Conservation (phyloP, 768 basidiomycete species). For the Dentipellis fragilis region DNA sequence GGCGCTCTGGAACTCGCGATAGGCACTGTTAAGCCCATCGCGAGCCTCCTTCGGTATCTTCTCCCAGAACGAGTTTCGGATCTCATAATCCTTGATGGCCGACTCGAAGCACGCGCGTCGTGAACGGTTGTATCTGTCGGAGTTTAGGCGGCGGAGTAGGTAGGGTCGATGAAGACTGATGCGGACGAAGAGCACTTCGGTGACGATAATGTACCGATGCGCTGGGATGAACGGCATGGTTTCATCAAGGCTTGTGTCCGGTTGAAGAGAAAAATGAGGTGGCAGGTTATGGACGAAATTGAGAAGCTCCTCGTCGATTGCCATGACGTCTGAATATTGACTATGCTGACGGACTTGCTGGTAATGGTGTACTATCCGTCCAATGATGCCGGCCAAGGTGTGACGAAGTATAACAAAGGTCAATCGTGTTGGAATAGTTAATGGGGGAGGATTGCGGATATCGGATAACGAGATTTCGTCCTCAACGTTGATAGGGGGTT, state of each 20-base stretch:
- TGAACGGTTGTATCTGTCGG: constrained; percentile 75
- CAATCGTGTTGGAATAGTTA: constrained; percentile 69
- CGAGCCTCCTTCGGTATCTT: constrained; percentile 51
- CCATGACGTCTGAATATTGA: constrained; percentile 75
- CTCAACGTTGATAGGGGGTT: constrained; percentile 63
- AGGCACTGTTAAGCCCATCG: constrained; percentile 69
- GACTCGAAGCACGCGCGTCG: constrained; percentile 85
- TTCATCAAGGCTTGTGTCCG: constrained; percentile 72
- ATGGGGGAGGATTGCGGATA: constrained; percentile 41
- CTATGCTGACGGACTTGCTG: constrained; percentile 72
- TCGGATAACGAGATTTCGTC: constrained; percentile 39
- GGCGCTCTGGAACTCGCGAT: constrained; percentile 80
- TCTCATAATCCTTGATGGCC: constrained; percentile 77
- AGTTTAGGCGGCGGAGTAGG: constrained; percentile 66
- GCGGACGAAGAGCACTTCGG: constrained; percentile 81
- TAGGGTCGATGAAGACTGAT: constrained; percentile 85
- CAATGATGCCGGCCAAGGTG: constrained; percentile 74
- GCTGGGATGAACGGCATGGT: constrained; percentile 56
- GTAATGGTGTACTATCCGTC: constrained; percentile 87
- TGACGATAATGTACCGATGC: constrained; percentile 83
- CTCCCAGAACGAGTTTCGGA: constrained; percentile 61
- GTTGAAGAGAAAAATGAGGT: constrained; percentile 64
- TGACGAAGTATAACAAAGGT: constrained; percentile 86
- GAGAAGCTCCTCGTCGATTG: constrained; percentile 75
- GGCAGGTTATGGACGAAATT: constrained; percentile 70